Conservation (phyloP, 2,329 filamentous ascomycete genomes). For the Sporothrix brunneoviolacea region DNA sequence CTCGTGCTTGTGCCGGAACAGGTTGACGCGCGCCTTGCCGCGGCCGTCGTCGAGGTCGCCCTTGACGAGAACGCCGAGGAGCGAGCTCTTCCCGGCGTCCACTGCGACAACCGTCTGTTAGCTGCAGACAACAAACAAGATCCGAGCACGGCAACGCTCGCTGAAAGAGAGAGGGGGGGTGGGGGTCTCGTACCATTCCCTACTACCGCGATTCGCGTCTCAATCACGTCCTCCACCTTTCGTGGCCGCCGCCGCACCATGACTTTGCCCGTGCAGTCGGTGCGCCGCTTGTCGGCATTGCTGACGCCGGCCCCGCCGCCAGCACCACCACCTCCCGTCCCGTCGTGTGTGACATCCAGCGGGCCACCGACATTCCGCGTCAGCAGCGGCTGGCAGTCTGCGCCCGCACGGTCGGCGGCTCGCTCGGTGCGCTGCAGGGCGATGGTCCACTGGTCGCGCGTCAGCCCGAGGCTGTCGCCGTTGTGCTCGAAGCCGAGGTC, state of each 20-base stretch:
- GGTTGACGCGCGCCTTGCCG: slow-evolving; percentile 86
- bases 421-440: slow-evolving; percentile 60
- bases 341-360: slow-evolving; percentile 49
- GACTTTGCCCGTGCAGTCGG: slow-evolving; percentile 75
- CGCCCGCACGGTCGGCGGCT: slow-evolving; percentile 58
- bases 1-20: slow-evolving; percentile 97
- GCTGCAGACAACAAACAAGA: too few species aligned
- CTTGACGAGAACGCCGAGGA: slow-evolving; percentile 92
- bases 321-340: neutral
- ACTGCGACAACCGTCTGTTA: slow-evolving; percentile 49
- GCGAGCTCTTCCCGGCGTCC: slow-evolving; percentile 93
- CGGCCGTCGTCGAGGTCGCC: slow-evolving; percentile 91
- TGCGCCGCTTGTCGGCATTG: slow-evolving; percentile 51
- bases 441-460: slow-evolving; percentile 64
- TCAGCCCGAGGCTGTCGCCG: slow-evolving; percentile 76
- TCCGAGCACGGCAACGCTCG: too few species aligned
- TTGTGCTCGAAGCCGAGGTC: slow-evolving; percentile 89
- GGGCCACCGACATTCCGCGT: slow-evolving; percentile 85
- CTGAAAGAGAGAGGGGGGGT: too few species aligned
- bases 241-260: slow-evolving; percentile 70
- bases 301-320: neutral
- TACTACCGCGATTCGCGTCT: slow-evolving; percentile 93
- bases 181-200: slow-evolving; percentile 60
- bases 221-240: slow-evolving; percentile 79
- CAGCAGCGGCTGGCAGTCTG: slow-evolving; percentile 74